Percentiles rank a stretch among this genome's conserved stretches.
phyloP scores from a whole-genome alignment of 257 asterid species.

The Scutellaria barbata region DNA sequence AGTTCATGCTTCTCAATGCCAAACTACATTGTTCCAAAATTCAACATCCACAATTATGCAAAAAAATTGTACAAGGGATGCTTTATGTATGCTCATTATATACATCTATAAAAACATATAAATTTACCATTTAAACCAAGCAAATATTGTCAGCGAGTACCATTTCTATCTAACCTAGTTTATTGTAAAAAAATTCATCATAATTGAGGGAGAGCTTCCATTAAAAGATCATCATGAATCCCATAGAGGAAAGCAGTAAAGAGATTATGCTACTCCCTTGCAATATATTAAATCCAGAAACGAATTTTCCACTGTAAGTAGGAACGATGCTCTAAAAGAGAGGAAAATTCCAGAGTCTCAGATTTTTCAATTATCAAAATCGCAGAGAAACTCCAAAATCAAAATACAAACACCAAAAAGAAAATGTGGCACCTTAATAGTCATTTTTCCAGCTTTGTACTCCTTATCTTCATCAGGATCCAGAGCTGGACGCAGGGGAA shows the following conservation, averaged over 20 bases:
- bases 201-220: background rate
- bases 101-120: background rate
- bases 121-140: background rate
- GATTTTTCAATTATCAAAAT: background rate
- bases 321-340: background rate
- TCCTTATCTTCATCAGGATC: constrained; percentile 83
- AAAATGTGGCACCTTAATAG: constrained; percentile 56
- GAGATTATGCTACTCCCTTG: background rate
- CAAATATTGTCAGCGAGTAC: background rate
- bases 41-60: background rate
- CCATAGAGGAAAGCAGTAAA: background rate
- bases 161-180: constrained; percentile 15
- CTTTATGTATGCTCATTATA: background rate
- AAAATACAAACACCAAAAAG: background rate
- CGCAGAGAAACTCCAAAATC: background rate
- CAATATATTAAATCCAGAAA: constrained; percentile 12
- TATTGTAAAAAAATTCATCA: background rate
- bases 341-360: background rate
- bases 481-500: constrained; percentile 81
- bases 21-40: background rate
- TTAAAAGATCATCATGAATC: background rate
- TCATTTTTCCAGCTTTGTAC: constrained; percentile 72
- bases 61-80: background rate
- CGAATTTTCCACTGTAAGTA: background rate
- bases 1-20: background rate